Evolutionary conservation across 768 basidiomycete species (phyloP).

Genomic region (Clavulina sp.): DNA sequence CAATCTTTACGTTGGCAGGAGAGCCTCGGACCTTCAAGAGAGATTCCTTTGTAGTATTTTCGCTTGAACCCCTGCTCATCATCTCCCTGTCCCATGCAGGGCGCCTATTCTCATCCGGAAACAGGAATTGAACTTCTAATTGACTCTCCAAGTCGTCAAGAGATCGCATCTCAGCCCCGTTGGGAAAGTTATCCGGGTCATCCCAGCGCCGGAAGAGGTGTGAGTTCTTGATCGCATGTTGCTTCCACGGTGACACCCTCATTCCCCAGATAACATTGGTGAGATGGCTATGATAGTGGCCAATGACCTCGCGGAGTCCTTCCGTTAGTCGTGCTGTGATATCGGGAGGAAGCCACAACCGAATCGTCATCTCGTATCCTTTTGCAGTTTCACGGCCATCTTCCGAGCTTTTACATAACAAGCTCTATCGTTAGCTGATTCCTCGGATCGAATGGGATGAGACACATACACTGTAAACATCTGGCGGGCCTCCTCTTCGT

Average conservation of each 20-base stretch:
- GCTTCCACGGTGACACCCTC: neutral
- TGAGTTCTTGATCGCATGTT: neutral
- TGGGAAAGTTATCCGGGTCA: neutral
- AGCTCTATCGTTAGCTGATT: neutral
- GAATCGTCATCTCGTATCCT: neutral
- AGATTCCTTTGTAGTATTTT: too few relatives aligned
- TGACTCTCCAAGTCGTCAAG: neutral
- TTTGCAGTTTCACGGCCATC: neutral
- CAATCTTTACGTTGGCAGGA: too few relatives aligned
- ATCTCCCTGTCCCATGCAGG: neutral
- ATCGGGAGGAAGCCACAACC: neutral
- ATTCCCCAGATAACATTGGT: neutral
- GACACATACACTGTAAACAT: neutral
- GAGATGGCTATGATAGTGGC: neutral
- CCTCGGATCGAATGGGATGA: too few relatives aligned
- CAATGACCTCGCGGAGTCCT: slow-evolving; percentile 2
- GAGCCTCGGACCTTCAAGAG: neutral
- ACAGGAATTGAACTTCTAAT: neutral
- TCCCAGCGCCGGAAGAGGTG: neutral
- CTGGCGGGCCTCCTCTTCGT: neutral
- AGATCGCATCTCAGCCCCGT: neutral
- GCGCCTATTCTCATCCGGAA: neutral
- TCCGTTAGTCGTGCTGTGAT: neutral
- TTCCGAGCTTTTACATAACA: neutral
- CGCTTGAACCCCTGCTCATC: neutral